A percentile compares a stretch with the other conserved stretches of the same genome.
These are phyloP conservation scores for Brassica cretica DNA, from an alignment of 345 rosid genomes.

Conservation along the genomic window DNA sequence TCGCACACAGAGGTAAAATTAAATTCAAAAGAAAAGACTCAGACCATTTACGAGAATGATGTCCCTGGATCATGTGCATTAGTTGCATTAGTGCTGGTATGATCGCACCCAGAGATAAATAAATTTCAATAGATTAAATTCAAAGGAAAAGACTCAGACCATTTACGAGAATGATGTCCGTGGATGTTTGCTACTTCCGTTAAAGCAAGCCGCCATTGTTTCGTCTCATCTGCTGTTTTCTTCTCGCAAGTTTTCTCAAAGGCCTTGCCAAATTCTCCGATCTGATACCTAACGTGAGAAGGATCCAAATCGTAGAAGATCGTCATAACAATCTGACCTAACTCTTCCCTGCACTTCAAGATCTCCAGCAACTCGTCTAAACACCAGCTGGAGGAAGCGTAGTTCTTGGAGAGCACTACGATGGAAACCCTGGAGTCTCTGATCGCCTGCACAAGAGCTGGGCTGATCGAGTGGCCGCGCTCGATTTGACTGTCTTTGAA, in stretches of 20 bases:
- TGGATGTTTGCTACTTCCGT: not conserved
- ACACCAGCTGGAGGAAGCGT: not conserved
- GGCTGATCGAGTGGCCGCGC: conserved; percentile 3
- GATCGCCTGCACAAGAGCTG: conserved; percentile 1
- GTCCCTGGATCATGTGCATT: not conserved
- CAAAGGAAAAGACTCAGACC: not conserved
- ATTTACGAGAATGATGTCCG: conserved; percentile 14
- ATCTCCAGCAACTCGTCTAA: conserved; percentile 1
- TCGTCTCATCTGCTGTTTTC: not conserved
- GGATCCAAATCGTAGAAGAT: conserved; percentile 25
- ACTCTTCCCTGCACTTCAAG: not conserved
- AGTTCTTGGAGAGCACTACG: conserved; percentile 5
- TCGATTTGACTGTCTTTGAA: conserved; percentile 20
- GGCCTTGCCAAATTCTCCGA: not conserved
- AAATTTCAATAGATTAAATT: not conserved
- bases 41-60: conserved; percentile 6
- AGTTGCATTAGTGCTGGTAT: too few relatives aligned
- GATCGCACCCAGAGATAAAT: not conserved
- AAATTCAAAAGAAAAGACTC: not conserved
- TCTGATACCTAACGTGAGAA: conserved; percentile 11
- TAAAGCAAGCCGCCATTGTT: conserved; percentile 1
- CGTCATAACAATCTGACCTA: conserved; percentile 6
- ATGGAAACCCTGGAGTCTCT: conserved; percentile 2
- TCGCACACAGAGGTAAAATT: not conserved
- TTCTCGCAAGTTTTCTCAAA: not conserved